Base-by-base conservation (phyloP, 1,284 basidiomycete species). In the Spongiforma sp. region DNA sequence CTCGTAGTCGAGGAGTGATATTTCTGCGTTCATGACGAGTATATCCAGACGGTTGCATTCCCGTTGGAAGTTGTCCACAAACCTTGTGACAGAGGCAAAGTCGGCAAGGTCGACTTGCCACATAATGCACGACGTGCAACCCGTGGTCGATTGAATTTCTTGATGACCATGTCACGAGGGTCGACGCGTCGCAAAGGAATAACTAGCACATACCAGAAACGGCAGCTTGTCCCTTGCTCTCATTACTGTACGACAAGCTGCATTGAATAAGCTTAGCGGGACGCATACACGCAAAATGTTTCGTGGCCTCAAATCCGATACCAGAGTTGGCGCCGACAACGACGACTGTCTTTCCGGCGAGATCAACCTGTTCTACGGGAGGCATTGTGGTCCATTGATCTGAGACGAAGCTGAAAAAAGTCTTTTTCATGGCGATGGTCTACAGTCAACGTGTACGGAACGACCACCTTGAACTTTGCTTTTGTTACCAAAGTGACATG, bases 241-340 rank as follows among this genome's bases (percentile, higher is more conserved):
- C 65, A 62, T 63, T 82, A 26, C 81, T n/a, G n/a, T n/a, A n/a
- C n/a, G 75, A 68, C 80, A 83, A 1, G 76, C 80, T 21, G 83
- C n/a, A n/a, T n/a, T n/a, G 55, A 48, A 84, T 76, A 10, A 84
- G 70, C 32, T 72, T 77, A 12, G 67, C 76, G 0, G 82, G 79
- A 26, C 74, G 76, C 81, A 82, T 83, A 2, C 68, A 65, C 1
- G 81, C 80, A 60, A 84, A 80, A 66, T 83, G 82, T 65, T 79
- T 81, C 2, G 80, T 67, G 0, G 81, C 78, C 62, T 84, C 81
- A 53, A 79, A 77, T 0, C 83, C 83, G 33, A 85, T 69, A 0
- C 83, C 82, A 7, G 69, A 70, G 64, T 83, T 84, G 3, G 82
- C 82, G 3, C 79, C 79, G 37, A 78, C 66, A 37, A 80, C 69